Base-by-base conservation (phyloP, 139 green algal species). In the Chlamydomonas sp. region DNA sequence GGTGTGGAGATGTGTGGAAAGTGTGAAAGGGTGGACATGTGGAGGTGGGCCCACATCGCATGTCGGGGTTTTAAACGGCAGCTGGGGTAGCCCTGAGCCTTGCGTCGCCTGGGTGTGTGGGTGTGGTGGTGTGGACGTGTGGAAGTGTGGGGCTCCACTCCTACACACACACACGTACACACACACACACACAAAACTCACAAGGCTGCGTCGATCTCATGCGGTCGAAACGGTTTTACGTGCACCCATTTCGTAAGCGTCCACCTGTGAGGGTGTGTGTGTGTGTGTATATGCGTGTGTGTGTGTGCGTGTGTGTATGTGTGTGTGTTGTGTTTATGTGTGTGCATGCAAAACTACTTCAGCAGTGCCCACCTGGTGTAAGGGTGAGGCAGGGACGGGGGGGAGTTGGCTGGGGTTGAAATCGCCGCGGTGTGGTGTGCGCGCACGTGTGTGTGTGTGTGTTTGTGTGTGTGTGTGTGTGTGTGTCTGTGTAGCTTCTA, bases 221-320 rank as follows among this genome's bases (percentile, higher is more conserved):
- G 1, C 5, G 73, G 73, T 3, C 78, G 62, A 61, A 84, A 84
- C 16, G 78, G 74, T 48, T 69, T 71, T 22, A 73, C 67, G 37
- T 83, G 79, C 8, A 85, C 79, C 79, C 79, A 85, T 58, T 80
- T 85, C 0, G 79, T 85, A 8, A 73, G 48, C 0, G 79, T 85
- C 79, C 79, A 85, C 65, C 81, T 83, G 28, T n/a, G n/a, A n/a
- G n/a, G n/a, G n/a, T n/a, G n/a, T n/a, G n/a, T n/a, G n/a, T n/a
- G n/a, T n/a, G n/a, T n/a, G n/a, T n/a, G n/a, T n/a, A n/a, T n/a
- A n/a, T n/a, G n/a, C n/a, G n/a, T n/a, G n/a, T n/a, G n/a, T n/a
- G n/a, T n/a, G n/a, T n/a, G n/a, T n/a, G n/a, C n/a, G n/a, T n/a
- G n/a, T n/a, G n/a, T n/a, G n/a, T n/a, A n/a, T n/a, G n/a, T n/a